A percentile compares a stretch with the other conserved stretches of the same genome.
These are phyloP conservation scores for Mortierella sp. DNA, from an alignment of 371 early-diverging fungal species.

Conservation along the genomic window DNA sequence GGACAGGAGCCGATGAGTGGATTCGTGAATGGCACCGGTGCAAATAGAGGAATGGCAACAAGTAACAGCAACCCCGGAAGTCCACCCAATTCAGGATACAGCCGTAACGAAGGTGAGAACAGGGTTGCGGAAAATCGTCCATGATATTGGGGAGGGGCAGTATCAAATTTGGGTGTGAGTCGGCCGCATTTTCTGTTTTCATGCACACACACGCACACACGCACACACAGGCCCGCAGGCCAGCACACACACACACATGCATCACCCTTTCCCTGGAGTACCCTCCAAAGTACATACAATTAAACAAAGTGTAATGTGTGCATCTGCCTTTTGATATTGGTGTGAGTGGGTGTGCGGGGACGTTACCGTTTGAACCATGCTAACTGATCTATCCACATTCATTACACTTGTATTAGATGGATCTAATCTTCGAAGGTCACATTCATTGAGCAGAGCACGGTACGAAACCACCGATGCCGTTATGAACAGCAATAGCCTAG, in stretches of 20 bases:
- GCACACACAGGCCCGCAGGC: no score
- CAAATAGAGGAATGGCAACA: not conserved
- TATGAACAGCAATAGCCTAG: not conserved
- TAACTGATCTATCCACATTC: not conserved
- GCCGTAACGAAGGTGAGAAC: constrained; percentile 49
- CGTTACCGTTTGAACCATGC: not conserved
- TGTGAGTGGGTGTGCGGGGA: no score
- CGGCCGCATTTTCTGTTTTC: no score
- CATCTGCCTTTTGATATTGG: no score
- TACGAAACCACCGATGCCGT: no score
- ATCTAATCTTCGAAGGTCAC: constrained; percentile 7
- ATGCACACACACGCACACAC: not conserved
- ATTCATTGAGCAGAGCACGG: not conserved
- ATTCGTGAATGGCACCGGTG: not conserved
- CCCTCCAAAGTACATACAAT: no score
- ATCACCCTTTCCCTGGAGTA: no score
- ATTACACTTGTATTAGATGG: constrained; percentile 2
- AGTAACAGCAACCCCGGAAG: not conserved
- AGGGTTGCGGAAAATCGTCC: constrained; percentile 18
- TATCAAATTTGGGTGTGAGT: no score
- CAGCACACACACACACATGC: no score
- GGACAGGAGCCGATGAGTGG: constrained; percentile 3
- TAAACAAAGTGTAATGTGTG: no score
- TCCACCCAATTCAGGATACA: constrained; percentile 18
- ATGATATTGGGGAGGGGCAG: not conserved